Percentiles rank a stretch among this genome's conserved stretches.
Evolutionary conservation across 257 asterid genomes (phyloP).

Genomic region (Solanum etuberosum): DNA sequence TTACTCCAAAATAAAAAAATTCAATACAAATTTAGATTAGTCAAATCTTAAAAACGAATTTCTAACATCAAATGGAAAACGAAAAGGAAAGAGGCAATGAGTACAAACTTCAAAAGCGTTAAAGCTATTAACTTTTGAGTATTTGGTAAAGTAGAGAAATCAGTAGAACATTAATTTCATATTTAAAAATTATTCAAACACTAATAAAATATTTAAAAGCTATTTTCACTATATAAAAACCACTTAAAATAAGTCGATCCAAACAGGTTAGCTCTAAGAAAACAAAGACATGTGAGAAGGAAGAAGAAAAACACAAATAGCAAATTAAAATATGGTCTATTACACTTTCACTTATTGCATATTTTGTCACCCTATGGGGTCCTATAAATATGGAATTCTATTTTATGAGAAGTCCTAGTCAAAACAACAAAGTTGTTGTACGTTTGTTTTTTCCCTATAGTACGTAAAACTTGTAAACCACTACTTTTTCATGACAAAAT

Average conservation of each 20-base stretch:
- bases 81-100: neutral
- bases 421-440: neutral
- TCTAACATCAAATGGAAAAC: neutral
- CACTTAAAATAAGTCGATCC: no score
- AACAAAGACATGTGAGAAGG: neutral
- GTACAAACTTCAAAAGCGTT: no score
- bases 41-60: no score
- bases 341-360: neutral
- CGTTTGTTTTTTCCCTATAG: neutral
- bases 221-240: no score
- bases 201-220: neutral
- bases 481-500: neutral
- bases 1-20: fast-evolving
- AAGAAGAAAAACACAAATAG: neutral
- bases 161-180: neutral
- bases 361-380: neutral
- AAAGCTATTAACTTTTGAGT: no score
- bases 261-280: neutral
- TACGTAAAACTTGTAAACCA: neutral
- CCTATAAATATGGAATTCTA: neutral
- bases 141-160: neutral
- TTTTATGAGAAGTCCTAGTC: neutral
- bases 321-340: neutral
- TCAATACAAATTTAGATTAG: neutral
- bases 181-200: neutral